Evolutionary conservation across 2,329 filamentous ascomycete genomes (phyloP), one percentile per base, ranked within the genome.

Genomic region (Apiospora kogelbergensis): DNA sequence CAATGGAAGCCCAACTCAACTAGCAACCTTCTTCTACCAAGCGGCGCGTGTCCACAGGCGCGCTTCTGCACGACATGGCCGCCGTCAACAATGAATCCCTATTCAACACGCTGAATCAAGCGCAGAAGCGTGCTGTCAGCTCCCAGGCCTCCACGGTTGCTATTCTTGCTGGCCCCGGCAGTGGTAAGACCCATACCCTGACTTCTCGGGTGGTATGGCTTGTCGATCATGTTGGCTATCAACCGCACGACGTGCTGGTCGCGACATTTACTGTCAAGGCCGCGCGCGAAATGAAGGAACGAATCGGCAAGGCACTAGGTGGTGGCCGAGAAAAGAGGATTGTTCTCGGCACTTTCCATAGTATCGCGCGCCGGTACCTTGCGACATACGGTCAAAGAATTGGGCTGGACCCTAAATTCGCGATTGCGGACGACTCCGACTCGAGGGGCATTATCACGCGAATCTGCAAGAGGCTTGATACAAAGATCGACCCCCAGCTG

Each of bases 261-360:
- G 96, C 95, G 71, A 98, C 95, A 0, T 99, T 99, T 78, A 99
- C 96, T 1, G 94, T 97, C 79, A 98, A 98, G 80, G 95, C 96
- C 0, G 93, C 95, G 22, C 88, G 84, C 22, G 95, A 98, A 82
- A 99, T 99, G 95, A 94, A 94, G 76, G 90, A 94, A 76, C 89
- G 95, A 9, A 93, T 98, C 68, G 89, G 90, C 0, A 91, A 87
- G 69, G 86, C 93, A n/a, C 85, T 98, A n/a, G 94, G 94, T 1
- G 87, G 91, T 70, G 90, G 90, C 6, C 82, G 90, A 20, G 93
- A 94, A 77, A 90, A 87, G 68, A 92, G 90, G 75, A 85, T 99
- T 72, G 88, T 98, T 41, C 84, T 99, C 4, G 95, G 95, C 22
- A 99, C 96, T 0, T 98, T 99, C 74, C 95, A 99, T 81, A 97